Base-by-base conservation (phyloP, 345 rosid genomes). In the Carallia pectinifolia region DNA sequence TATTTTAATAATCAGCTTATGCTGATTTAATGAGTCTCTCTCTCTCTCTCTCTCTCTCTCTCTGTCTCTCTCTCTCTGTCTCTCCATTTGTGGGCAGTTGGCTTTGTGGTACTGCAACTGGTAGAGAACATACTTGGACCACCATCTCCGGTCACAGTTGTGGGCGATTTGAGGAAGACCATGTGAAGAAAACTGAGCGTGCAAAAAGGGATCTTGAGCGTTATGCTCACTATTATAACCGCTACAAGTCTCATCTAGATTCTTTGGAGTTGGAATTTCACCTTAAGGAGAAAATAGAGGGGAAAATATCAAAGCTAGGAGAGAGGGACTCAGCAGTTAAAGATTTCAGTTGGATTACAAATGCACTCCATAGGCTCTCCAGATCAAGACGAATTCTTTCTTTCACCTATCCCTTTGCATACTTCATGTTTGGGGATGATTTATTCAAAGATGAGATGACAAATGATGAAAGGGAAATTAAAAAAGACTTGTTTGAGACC, bases 51-150 rank as follows among this genome's bases (percentile, higher is more conserved):
- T 33, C 34, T 33, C 33, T 36, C 53, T 61, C n/a, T 19, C 1
- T 13, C 5, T 52, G 9, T 53, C 39, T 23, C n/a, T 38, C 40
- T 38, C 48, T 40, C 48, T 40, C 48, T 40, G 13, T 40, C 48
- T 2, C 48, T 2, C 15, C 48, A 44, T 12, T 56, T 56, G 29
- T 30, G 31, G 15, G 12, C 60, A 93, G 96, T 75, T 94, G 97
- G 96, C 76, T 91, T n/a, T 94, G 98, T 76, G 98, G 97, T 63
- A 96, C 81, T 70, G 96, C 97, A 62, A 94, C 95, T 8, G 97
- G 98, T 53, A 76, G 71, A 61, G 84, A 71, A 31, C 97, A 94
- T 79, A 91, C 89, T 39, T 91, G 87, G 87, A 64, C 83, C 12
- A 78, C 76, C 33, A 94, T 94, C 65, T 56, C 81, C n/a, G 96